Evolutionary conservation across 106 monocot species (phyloP).

Genomic region (Platanthera zijinensis): DNA sequence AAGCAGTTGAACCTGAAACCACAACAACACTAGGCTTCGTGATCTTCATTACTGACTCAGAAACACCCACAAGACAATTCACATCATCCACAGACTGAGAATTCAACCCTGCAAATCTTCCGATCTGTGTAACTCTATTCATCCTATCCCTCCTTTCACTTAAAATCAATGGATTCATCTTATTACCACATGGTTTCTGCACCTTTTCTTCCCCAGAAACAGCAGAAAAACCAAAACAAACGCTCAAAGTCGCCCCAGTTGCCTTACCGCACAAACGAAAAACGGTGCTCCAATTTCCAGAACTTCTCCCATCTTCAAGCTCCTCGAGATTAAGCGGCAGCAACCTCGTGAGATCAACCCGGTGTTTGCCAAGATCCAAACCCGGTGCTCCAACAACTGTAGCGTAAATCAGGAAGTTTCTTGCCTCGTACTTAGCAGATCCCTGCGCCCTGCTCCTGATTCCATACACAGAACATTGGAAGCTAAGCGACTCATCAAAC

Average conservation of each 20-base stretch:
- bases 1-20: constrained; percentile 8
- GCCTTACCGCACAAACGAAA: constrained; percentile 72
- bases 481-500: constrained; percentile 62
- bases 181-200: not conserved
- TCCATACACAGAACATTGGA: constrained; percentile 57
- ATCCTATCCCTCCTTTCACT: constrained; percentile 3
- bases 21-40: not conserved
- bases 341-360: constrained; percentile 66
- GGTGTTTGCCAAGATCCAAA: constrained; percentile 64
- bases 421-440: constrained; percentile 72
- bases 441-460: constrained; percentile 20
- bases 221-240: constrained; percentile 60
- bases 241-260: constrained; percentile 56
- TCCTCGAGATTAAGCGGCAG: constrained; percentile 64
- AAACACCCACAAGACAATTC: constrained; percentile 25
- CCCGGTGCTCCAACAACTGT: constrained; percentile 33
- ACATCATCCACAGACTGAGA: constrained; percentile 39
- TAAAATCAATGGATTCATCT: constrained; percentile 19
- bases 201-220: not conserved
- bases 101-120: constrained; percentile 4
- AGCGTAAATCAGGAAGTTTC: constrained; percentile 47
- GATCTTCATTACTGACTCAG: constrained; percentile 31
- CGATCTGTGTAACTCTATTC: constrained; percentile 2
- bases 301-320: constrained; percentile 42
- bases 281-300: constrained; percentile 82